These are phyloP conservation scores for Podaxis sp. DNA, from an alignment of 768 basidiomycete genomes.

Conservation along the genomic window DNA sequence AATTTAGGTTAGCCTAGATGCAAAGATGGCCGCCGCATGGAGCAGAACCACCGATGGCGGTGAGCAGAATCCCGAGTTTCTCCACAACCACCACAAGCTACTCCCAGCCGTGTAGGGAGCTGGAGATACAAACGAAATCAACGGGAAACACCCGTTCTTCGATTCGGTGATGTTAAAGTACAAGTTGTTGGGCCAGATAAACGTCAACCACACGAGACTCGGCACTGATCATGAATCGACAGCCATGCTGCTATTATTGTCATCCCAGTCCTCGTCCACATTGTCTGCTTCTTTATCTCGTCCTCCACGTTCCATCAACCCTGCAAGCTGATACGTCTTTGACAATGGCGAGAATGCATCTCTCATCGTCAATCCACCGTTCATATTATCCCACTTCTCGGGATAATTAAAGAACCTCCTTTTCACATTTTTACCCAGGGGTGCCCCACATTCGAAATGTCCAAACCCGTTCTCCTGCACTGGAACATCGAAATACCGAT, in stretches of 20 bases:
- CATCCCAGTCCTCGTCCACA: slow-evolving; percentile 17
- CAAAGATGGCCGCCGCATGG: too few relatives aligned
- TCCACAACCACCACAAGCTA: too few relatives aligned
- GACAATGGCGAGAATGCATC: slow-evolving; percentile 11
- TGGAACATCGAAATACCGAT: slow-evolving; percentile 51
- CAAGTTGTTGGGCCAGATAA: too few relatives aligned
- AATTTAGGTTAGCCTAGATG: too few relatives aligned
- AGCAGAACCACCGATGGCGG: too few relatives aligned
- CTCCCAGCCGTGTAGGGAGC: too few relatives aligned
- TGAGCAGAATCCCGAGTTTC: too few relatives aligned
- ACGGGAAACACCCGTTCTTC: too few relatives aligned
- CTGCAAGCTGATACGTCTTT: slow-evolving; percentile 13
- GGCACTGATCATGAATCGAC: slow-evolving; percentile 9
- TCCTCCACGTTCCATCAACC: slow-evolving; percentile 19
- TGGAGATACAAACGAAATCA: too few relatives aligned
- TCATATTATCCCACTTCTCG: slow-evolving; percentile 27
- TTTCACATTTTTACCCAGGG: slow-evolving; percentile 27
- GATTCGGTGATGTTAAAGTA: too few relatives aligned
- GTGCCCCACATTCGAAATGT: slow-evolving; percentile 33
- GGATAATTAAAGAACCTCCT: slow-evolving; percentile 58
- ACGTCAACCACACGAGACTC: too few relatives aligned
- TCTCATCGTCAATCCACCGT: slow-evolving; percentile 11
- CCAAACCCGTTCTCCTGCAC: slow-evolving; percentile 37
- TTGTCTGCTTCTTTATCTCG: slow-evolving; percentile 15
- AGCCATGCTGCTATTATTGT: slow-evolving; percentile 15